Evolutionary conservation across 2,329 filamentous ascomycete species (phyloP).

Genomic region (Fusarium algeriense): DNA sequence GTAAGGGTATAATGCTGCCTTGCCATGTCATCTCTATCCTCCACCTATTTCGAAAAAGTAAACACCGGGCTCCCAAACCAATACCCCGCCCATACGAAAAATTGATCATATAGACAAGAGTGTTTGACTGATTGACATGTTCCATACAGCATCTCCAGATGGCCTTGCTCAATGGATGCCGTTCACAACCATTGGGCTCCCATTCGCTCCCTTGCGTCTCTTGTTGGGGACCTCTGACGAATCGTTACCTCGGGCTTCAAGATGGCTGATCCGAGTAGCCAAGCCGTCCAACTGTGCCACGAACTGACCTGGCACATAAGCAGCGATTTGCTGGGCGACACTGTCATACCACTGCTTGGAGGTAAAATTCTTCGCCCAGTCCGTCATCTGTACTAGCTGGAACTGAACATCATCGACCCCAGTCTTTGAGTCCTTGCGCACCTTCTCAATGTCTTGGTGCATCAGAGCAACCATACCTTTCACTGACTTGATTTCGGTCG

Average conservation of each 20-base stretch:
- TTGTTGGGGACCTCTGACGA: constrained; percentile 30
- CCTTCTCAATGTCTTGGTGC: constrained; percentile 6
- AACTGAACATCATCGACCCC: constrained; percentile 51
- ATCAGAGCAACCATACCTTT: constrained; percentile 11
- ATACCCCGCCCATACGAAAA: constrained; percentile 9
- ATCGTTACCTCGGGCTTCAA: constrained; percentile 37
- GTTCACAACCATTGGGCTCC: constrained; percentile 26
- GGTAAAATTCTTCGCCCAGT: constrained; percentile 63
- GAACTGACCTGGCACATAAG: constrained; percentile 41
- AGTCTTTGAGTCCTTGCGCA: constrained; percentile 42
- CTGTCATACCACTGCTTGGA: constrained; percentile 57
- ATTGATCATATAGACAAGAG: not conserved
- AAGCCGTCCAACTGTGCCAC: constrained; percentile 37
- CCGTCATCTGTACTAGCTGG: constrained; percentile 56
- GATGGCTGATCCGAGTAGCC: constrained; percentile 26
- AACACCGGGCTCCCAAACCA: not conserved
- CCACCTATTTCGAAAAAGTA: constrained; percentile 15
- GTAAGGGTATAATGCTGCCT: constrained; percentile 36
- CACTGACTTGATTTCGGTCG: constrained; percentile 1
- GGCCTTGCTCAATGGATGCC: constrained; percentile 16
- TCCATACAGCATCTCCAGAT: not conserved
- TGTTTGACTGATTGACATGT: not conserved
- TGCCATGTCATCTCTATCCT: constrained; percentile 4
- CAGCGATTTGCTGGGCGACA: constrained; percentile 56
- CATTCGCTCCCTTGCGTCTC: constrained; percentile 42